A percentile compares a stretch with the other conserved stretches of the same genome.
These are phyloP conservation scores for Kuraishia ogatae DNA, from an alignment of 805 yeast species.

Conservation along the genomic window DNA sequence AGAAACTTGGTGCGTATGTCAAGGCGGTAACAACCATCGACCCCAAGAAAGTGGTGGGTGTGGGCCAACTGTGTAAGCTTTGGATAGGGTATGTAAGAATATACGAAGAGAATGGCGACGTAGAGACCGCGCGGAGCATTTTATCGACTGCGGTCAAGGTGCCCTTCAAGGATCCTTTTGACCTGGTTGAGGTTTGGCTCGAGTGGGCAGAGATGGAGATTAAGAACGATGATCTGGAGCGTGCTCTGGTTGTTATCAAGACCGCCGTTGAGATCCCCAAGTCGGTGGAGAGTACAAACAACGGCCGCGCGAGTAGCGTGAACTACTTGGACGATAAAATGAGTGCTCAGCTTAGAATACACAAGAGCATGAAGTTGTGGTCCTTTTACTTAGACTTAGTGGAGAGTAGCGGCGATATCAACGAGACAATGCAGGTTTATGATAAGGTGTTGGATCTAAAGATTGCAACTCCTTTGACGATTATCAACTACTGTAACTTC, in stretches of 20 bases:
- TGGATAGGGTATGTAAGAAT: slow-evolving; percentile 68
- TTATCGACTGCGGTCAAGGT: slow-evolving; percentile 61
- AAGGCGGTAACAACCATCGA: slow-evolving; percentile 59
- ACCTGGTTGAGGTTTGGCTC: slow-evolving; percentile 61
- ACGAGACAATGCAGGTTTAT: slow-evolving; percentile 32
- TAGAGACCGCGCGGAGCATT: slow-evolving; percentile 51
- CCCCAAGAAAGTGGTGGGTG: slow-evolving; percentile 39
- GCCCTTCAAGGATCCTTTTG: slow-evolving; percentile 54
- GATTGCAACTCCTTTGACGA: slow-evolving; percentile 58
- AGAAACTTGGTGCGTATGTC: slow-evolving; percentile 49
- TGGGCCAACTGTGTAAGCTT: slow-evolving; percentile 38
- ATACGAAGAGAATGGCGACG: slow-evolving; percentile 49
- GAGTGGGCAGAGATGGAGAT: slow-evolving; percentile 69
- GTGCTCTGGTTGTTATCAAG: slow-evolving; percentile 26
- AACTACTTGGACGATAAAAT: slow-evolving; percentile 27
- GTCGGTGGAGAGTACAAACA: neutral
- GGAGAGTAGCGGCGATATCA: slow-evolving; percentile 43
- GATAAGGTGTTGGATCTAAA: slow-evolving; percentile 48
- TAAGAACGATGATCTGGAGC: slow-evolving; percentile 34
- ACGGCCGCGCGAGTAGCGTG: slow-evolving; percentile 9
- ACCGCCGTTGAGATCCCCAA: slow-evolving; percentile 20
- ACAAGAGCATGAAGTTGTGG: slow-evolving; percentile 64
- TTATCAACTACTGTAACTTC: slow-evolving; percentile 60
- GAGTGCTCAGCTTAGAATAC: slow-evolving; percentile 51
- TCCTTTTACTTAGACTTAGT: slow-evolving; percentile 60